A percentile compares a stretch with the other conserved stretches of the same genome.
Conservation (phyloP, 1,284 basidiomycete species). For the Leccinum subrobustum region DNA sequence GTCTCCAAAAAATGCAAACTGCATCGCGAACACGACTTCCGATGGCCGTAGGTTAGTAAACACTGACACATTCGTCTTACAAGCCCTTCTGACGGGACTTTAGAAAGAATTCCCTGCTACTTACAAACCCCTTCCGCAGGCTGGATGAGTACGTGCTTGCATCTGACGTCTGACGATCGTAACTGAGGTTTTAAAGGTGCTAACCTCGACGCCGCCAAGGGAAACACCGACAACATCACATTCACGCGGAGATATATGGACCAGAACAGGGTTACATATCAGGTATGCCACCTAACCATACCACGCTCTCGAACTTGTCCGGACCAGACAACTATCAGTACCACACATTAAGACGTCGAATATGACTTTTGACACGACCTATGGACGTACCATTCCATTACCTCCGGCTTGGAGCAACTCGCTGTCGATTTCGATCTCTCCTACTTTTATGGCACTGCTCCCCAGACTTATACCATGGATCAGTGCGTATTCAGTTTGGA, state of each 20-base stretch:
- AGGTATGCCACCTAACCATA: conserved; percentile 38
- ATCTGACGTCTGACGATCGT: not conserved
- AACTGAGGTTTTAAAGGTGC: conserved; percentile 38
- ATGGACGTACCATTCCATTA: conserved; percentile 47
- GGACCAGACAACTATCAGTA: conserved; percentile 41
- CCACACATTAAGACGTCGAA: conserved; percentile 33
- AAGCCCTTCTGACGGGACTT: too few species aligned
- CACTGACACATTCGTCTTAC: too few species aligned
- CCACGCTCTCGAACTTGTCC: not conserved
- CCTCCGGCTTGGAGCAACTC: conserved; percentile 51
- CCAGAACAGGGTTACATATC: conserved; percentile 69
- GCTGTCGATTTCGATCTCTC: conserved; percentile 53
- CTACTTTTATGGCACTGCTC: conserved; percentile 64
- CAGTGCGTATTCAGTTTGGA: conserved; percentile 41
- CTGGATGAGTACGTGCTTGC: conserved; percentile 33
- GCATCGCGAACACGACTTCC: too few species aligned
- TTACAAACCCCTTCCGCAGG: conserved; percentile 16
- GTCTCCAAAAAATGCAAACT: too few species aligned
- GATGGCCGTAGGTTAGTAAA: too few species aligned
- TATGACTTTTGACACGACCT: conserved; percentile 52
- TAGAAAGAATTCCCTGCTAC: too few species aligned
- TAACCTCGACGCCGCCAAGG: conserved; percentile 42
- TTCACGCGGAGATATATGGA: conserved; percentile 74
- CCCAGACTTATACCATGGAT: conserved; percentile 66
- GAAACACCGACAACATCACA: conserved; percentile 47